phyloP scores from a whole-genome alignment of 75 land plant species.

The Chamaecyparis obtusa region DNA sequence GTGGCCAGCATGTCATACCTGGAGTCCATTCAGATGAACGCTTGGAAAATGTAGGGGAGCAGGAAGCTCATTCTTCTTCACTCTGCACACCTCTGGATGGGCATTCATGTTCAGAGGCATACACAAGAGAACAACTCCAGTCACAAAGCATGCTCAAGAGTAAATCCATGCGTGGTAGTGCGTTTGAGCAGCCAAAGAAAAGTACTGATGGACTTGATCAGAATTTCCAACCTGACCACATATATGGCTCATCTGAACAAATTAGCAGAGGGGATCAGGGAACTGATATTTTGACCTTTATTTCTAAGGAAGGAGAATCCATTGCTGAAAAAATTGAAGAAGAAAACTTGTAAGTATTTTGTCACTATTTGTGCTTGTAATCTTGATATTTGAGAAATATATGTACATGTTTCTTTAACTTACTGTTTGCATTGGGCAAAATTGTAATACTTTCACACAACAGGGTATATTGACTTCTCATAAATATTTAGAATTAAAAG shows the following conservation, averaged over 20 bases:
- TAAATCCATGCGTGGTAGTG: constrained; percentile 58
- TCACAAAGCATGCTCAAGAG: constrained; percentile 31
- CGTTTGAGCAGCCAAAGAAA: constrained; percentile 55
- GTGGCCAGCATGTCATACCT: constrained; percentile 4
- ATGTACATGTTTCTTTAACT: not conserved
- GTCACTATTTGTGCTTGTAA: not conserved
- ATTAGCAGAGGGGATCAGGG: constrained; percentile 34
- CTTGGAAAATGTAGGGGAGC: constrained; percentile 19
- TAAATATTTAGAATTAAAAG: not conserved
- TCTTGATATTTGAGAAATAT: not conserved
- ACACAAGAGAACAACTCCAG: constrained; percentile 21
- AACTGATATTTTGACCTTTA: constrained; percentile 11
- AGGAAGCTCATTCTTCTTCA: constrained; percentile 21
- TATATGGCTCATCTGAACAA: constrained; percentile 15
- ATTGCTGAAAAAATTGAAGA: constrained; percentile 82
- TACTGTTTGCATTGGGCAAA: not conserved
- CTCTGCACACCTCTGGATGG: constrained; percentile 6
- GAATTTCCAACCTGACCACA: not conserved
- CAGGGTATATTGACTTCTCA: not conserved
- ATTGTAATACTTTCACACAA: not conserved
- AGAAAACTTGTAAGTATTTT: constrained; percentile 62
- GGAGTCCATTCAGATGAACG: constrained; percentile 6
- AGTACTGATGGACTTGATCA: constrained; percentile 10
- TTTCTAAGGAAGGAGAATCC: constrained; percentile 40
- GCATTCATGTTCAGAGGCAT: constrained; percentile 14